Percentiles rank a stretch among this genome's conserved stretches.
Conservation (phyloP, 495 filamentous ascomycete species). For the Xylaria nigripes region DNA sequence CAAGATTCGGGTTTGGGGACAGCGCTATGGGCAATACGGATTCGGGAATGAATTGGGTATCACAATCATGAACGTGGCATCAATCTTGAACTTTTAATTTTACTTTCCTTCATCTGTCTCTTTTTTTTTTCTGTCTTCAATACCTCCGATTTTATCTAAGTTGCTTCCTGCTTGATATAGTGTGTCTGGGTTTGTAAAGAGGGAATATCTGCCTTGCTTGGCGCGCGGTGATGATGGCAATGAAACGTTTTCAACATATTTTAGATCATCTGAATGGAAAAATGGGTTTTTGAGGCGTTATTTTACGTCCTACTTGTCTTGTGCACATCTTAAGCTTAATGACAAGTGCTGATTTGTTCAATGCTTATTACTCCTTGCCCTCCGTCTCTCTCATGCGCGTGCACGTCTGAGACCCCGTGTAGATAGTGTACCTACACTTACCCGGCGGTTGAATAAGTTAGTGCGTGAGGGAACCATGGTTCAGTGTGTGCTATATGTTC, state of each 20-base stretch:
- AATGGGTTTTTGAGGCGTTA: not conserved
- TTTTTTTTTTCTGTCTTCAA: not conserved
- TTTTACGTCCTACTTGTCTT: not conserved
- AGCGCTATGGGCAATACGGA: constrained; percentile 15
- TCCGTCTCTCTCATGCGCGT: no score
- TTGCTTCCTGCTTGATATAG: not conserved
- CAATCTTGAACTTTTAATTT: not conserved
- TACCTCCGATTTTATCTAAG: no score
- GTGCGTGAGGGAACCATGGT: no score
- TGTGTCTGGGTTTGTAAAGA: not conserved
- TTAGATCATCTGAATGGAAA: not conserved
- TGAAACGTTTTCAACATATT: not conserved
- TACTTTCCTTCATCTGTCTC: not conserved
- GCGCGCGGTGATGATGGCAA: not conserved
- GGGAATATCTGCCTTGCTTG: not conserved
- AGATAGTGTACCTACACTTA: no score
- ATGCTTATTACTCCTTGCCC: no score
- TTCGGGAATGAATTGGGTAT: constrained; percentile 18
- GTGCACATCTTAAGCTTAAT: no score
- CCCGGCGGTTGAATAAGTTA: no score
- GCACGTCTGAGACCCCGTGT: no score
- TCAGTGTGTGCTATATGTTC: no score
- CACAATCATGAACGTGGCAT: constrained; percentile 11
- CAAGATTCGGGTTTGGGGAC: constrained; percentile 14
- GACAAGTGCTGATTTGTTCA: no score